Conservation (phyloP, 495 filamentous ascomycete species). For the Penicillium chermesinum region DNA sequence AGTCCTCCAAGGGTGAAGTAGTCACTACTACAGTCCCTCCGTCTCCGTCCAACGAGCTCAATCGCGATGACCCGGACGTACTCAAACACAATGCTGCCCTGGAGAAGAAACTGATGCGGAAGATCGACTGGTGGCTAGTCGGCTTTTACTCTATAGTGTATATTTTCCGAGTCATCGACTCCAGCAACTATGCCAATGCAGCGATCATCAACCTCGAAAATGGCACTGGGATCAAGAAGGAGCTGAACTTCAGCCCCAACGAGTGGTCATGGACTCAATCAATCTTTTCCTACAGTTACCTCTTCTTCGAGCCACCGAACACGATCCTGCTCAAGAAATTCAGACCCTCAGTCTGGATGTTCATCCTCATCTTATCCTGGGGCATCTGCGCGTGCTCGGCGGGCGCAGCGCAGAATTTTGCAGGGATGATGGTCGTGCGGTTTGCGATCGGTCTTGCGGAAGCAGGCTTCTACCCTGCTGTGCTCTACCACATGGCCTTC, state of each 20-base stretch:
- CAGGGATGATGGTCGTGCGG: slow-evolving; percentile 37
- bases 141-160: slow-evolving; percentile 41
- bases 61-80: background rate
- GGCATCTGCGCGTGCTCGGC: slow-evolving; percentile 33
- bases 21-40: slow-evolving; percentile 5
- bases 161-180: slow-evolving; percentile 38
- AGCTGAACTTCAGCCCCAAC: slow-evolving; percentile 29
- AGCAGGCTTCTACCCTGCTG: slow-evolving; percentile 36
- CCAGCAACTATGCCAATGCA: slow-evolving; percentile 39
- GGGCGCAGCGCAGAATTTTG: slow-evolving; percentile 31
- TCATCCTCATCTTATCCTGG: slow-evolving; percentile 36
- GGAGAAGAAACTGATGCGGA: slow-evolving; percentile 29
- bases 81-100: slow-evolving; percentile 8
- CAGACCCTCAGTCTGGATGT: slow-evolving; percentile 42
- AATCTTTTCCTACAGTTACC: slow-evolving; percentile 39
- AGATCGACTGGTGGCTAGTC: slow-evolving; percentile 40
- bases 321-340: slow-evolving; percentile 32
- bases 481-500: slow-evolving; percentile 39
- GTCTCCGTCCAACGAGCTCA: slow-evolving; percentile 3
- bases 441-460: slow-evolving; percentile 39
- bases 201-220: slow-evolving; percentile 45
- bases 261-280: slow-evolving; percentile 42
- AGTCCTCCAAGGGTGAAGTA: slow-evolving; percentile 6
- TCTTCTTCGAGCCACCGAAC: slow-evolving; percentile 39
- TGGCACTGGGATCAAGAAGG: slow-evolving; percentile 39